A percentile compares a stretch with the other conserved stretches of the same genome.
These are phyloP conservation scores for Diospyros lotus DNA, from an alignment of 148 eudicot genomes.

Conservation along the genomic window DNA sequence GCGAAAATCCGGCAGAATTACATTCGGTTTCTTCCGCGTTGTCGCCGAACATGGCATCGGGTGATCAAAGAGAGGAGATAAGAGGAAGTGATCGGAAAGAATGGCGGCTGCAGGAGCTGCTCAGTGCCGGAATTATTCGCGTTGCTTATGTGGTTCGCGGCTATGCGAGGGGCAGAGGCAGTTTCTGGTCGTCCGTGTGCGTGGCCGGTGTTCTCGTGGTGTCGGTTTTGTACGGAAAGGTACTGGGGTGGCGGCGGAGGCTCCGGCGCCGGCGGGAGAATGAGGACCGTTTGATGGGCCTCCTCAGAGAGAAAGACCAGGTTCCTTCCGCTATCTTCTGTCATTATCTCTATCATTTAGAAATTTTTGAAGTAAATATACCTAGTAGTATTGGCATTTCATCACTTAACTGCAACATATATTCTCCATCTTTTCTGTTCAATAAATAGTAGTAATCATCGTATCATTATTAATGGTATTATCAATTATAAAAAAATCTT, in stretches of 20 bases:
- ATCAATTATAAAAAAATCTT: no score
- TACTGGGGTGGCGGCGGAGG: conserved; percentile 26
- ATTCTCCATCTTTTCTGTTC: no score
- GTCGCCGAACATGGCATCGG: neutral
- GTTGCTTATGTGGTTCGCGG: conserved; percentile 16
- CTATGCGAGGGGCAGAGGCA: conserved; percentile 7
- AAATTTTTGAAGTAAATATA: no score
- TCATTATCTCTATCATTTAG: no score
- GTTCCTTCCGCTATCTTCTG: conserved; percentile 4
- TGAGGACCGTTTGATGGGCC: conserved; percentile 20
- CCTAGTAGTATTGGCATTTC: no score
- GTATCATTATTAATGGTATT: no score
- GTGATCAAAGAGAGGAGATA: neutral
- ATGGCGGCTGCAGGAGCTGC: conserved; percentile 15
- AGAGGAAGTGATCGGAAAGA: conserved; percentile 9
- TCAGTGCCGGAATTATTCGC: conserved; percentile 21
- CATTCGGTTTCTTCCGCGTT: conserved; percentile 6
- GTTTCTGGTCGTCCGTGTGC: conserved; percentile 20
- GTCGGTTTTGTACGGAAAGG: conserved; percentile 25
- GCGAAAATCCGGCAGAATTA: neutral
- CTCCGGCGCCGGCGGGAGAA: conserved; percentile 13
- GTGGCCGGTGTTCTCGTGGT: conserved; percentile 24
- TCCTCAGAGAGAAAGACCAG: conserved; percentile 49
- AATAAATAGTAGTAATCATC: no score
- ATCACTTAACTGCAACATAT: no score